Conservation (phyloP, 345 rosid genomes). For the Garcia nutans region DNA sequence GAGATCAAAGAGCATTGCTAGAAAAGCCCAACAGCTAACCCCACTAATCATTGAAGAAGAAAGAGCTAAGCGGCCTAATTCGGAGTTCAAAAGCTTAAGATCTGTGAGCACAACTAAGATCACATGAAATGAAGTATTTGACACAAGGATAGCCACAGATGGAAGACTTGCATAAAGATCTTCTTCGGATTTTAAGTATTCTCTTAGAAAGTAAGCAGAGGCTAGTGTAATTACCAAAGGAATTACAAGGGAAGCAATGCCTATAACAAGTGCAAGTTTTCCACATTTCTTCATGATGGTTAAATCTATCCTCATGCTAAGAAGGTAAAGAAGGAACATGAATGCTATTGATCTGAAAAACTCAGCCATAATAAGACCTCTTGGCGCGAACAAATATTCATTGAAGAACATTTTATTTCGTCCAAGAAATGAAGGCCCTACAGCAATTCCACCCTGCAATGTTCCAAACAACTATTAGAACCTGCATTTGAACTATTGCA, state of each 20-base stretch:
- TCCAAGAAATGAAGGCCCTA: slow-evolving; percentile 43
- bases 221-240: slow-evolving; percentile 20
- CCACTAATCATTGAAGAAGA: slow-evolving; percentile 45
- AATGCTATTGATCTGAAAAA: slow-evolving; percentile 32
- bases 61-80: slow-evolving; percentile 48
- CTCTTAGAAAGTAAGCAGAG: slow-evolving; percentile 17
- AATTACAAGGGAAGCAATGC: slow-evolving; percentile 29
- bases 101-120: slow-evolving; percentile 34
- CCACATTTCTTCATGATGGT: slow-evolving; percentile 38
- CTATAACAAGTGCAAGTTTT: slow-evolving; percentile 34
- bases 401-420: slow-evolving; percentile 18
- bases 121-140: slow-evolving; percentile 38
- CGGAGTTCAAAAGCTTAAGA: slow-evolving; percentile 45
- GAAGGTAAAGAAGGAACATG: slow-evolving; percentile 33
- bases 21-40: slow-evolving; percentile 22
- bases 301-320: slow-evolving; percentile 38
- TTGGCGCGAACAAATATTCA: slow-evolving; percentile 19
- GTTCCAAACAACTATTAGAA: background rate
- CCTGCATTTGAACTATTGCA: too few species aligned
- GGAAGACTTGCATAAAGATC: background rate
- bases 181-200: background rate
- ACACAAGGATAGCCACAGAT: slow-evolving; percentile 4
- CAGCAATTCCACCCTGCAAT: slow-evolving; percentile 40
- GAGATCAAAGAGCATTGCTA: background rate
- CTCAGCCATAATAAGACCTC: slow-evolving; percentile 23